Base-by-base conservation (phyloP, 108 stramenopile genomes). In the Skeletonema costatum region DNA sequence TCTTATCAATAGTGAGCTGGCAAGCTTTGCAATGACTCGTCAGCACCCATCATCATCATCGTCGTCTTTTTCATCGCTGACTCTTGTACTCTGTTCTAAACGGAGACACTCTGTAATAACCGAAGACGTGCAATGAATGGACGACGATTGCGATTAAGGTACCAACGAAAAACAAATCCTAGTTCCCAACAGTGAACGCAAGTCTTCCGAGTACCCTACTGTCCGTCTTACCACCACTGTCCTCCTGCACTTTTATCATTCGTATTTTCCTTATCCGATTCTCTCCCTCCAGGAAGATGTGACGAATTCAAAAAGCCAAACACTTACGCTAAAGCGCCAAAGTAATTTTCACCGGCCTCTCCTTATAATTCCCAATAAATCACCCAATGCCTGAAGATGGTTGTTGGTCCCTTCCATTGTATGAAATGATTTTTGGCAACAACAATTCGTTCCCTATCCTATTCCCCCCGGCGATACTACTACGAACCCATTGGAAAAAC, bases 71-170 rank as follows among this genome's bases (percentile, higher is more conserved):
- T 16, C 46, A 7, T 53, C 21, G 19, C 70, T 63, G 7, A n/a
- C 25, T 30, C 41, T 71, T 70, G 16, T 51, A 29, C 38, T 73
- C 77, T 64, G 73, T 62, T 88, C 87, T 41, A 90, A 60, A 7
- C 87, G 80, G 8, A 90, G 60, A 46, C 78, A 86, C 61, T 90
- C 88, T 21, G 80, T 78, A 19, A 90, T 29, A 16, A 88, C 66
- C 81, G 44, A 21, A 88, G 30, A 16, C 90, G 71, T 0, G 77
- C 85, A 46, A 87, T 35, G 12, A 85, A 88, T 51, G 86, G 85
- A 13, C 61, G 60, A 30, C 74, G 58, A 64, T 88, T 85, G 21
- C 67, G 71, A 4, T 56, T 29, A 0, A 86, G 13, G 13, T 10
- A 74, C 72, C 36, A 71, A 74, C 8, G 70, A 21, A 31, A 88